These are phyloP conservation scores for Diospyros lotus DNA, from an alignment of 148 eudicot species.

Conservation along the genomic window DNA sequence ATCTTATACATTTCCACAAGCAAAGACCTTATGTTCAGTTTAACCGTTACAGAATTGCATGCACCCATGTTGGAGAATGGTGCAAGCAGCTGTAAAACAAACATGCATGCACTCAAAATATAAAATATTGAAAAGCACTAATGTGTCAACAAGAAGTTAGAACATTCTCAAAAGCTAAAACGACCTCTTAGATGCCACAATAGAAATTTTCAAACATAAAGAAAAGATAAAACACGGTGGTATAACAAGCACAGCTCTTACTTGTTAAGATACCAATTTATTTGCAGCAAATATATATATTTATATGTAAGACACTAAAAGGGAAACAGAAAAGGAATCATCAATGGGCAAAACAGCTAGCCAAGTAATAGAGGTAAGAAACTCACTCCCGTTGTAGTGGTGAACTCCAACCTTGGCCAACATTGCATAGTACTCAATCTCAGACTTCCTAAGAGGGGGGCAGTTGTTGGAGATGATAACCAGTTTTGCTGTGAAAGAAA, in stretches of 20 bases:
- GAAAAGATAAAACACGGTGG: not conserved
- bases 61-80: too few species aligned
- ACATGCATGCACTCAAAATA: too few species aligned
- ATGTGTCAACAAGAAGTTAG: too few species aligned
- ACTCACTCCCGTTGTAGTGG: constrained; percentile 67
- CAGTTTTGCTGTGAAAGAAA: constrained; percentile 37
- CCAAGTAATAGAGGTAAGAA: not conserved
- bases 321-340: not conserved
- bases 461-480: constrained; percentile 58
- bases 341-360: not conserved
- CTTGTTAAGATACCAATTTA: too few species aligned
- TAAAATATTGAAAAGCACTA: too few species aligned
- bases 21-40: too few species aligned
- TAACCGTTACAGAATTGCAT: too few species aligned
- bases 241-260: not conserved
- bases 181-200: too few species aligned
- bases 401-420: constrained; percentile 63
- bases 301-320: not conserved
- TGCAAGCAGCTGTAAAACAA: too few species aligned
- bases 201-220: not conserved
- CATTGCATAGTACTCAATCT: constrained; percentile 70
- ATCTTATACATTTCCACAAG: too few species aligned
- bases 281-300: not conserved
- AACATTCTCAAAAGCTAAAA: too few species aligned
- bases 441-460: constrained; percentile 63